Base-by-base conservation (phyloP, 768 basidiomycete genomes). In the Coprinopsis cinerea region DNA sequence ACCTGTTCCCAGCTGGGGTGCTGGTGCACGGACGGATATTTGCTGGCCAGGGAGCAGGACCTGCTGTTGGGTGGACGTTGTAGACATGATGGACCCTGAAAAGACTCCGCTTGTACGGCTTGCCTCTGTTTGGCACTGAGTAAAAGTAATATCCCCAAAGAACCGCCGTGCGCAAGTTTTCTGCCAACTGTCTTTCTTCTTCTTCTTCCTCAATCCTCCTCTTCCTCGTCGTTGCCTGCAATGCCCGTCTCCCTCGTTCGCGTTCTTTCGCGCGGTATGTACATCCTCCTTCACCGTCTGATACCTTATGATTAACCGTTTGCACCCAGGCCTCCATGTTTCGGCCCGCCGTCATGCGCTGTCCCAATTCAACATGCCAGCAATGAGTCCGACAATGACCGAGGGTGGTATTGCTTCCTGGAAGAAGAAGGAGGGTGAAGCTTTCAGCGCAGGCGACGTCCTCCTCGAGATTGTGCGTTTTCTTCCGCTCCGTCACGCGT, bases 341-440 rank as follows among this genome's bases (percentile, higher is more conserved):
- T 93, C 94, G 25, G 77, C 85, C 48, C 79, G 82, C 54, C 73
- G 87, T 59, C 71, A 76, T 71, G 93, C 86, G 32, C 78, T 98
- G 57, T 73, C 88, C 53, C 90, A 83, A 65, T 94, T 97, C 72
- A 75, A 83, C 55, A 94, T 96, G 92, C 94, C 93, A 51, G 93
- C 96, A 58, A 99, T 98, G 95, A 95, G 92, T 55, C 96, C 96
- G 26, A 99, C 96, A 51, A 99, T 99, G 96, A 93, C 93, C 2
- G 96, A 98, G 74, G 96, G 96, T 55, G 96, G 95, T 55, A 96
- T 99, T 65, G 89, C 95, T 40, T 77, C 79, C 26, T 99, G 96
- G 94, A 98, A 98, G 78, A 88, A 89, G 73, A 85, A 86, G 68
- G 95, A 97, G 67, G 96, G 96, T 49, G 94, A 97, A 59, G 44